Conservation (phyloP, 2,329 filamentous ascomycete genomes). For the Aspergillus fijiensis region DNA sequence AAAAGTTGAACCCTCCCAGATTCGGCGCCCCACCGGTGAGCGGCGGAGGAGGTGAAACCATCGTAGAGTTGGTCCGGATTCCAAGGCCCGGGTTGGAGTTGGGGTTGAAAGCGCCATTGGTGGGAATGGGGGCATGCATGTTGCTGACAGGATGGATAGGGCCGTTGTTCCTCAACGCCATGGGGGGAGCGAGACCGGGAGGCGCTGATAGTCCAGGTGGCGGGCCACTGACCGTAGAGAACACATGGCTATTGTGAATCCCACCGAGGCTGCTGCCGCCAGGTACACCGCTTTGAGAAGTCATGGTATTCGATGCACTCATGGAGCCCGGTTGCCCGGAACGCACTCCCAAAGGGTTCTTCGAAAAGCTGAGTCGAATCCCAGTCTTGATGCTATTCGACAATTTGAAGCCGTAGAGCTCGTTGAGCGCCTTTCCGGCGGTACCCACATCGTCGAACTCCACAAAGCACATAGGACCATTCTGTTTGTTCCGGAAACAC, state of each 20-base stretch:
- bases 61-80: slow-evolving; percentile 35
- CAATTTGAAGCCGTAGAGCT: slow-evolving; percentile 81
- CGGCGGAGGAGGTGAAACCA: slow-evolving; percentile 33
- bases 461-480: slow-evolving; percentile 98
- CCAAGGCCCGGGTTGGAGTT: slow-evolving; percentile 40
- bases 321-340: slow-evolving; percentile 65
- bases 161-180: slow-evolving; percentile 34
- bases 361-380: slow-evolving; percentile 93
- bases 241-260: slow-evolving; percentile 59
- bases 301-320: slow-evolving; percentile 51
- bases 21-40: slow-evolving; percentile 31
- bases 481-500: slow-evolving; percentile 90
- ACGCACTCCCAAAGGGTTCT: slow-evolving; percentile 91
- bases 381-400: slow-evolving; percentile 94
- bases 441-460: slow-evolving; percentile 94
- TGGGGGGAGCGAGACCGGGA: slow-evolving; percentile 61
- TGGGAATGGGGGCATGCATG: slow-evolving; percentile 29
- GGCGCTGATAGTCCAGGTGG: slow-evolving; percentile 78
- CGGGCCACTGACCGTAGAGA: slow-evolving; percentile 69
- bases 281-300: slow-evolving; percentile 53
- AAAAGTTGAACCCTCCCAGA: slow-evolving; percentile 37
- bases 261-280: slow-evolving; percentile 57
- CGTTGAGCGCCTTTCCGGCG: slow-evolving; percentile 85
- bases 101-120: slow-evolving; percentile 34
- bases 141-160: slow-evolving; percentile 33